These are phyloP conservation scores for Hanseniaspora gamundiae DNA, from an alignment of 1,139 yeast genomes.

Conservation along the genomic window DNA sequence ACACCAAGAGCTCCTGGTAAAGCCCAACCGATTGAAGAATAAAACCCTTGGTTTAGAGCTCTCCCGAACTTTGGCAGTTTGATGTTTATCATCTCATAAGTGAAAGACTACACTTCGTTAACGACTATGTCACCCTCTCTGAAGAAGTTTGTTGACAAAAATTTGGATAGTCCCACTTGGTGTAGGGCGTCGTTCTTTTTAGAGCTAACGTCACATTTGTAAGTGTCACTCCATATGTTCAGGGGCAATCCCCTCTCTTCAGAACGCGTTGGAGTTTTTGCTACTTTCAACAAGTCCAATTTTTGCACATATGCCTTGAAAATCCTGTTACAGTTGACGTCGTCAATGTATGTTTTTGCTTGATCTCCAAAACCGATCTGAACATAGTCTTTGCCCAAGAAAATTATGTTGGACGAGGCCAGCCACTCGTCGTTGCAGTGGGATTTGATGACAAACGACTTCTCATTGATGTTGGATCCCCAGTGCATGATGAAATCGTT, in stretches of 20 bases:
- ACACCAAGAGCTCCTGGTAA: conserved; percentile 77
- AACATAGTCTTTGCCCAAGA: conserved; percentile 24
- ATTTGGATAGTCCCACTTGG: conserved; percentile 10
- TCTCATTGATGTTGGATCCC: conserved; percentile 43
- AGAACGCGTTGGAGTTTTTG: conserved; percentile 6
- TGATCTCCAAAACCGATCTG: conserved; percentile 25
- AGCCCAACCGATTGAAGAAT: conserved; percentile 79
- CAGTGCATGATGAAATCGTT: conserved; percentile 40
- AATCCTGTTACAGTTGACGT: conserved; percentile 33
- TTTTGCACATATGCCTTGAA: conserved; percentile 28
- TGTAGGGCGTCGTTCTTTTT: conserved; percentile 3
- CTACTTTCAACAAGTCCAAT: conserved; percentile 19
- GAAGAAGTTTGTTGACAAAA: conserved; percentile 26
- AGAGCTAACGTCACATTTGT: conserved; percentile 7
- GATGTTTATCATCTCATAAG: conserved; percentile 57
- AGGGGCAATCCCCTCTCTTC: background rate
- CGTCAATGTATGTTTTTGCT: conserved; percentile 14
- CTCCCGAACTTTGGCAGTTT: conserved; percentile 40
- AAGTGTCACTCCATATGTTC: conserved; percentile 2
- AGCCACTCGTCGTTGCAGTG: conserved; percentile 29
- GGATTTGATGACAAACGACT: conserved; percentile 14
- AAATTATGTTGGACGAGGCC: conserved; percentile 5
- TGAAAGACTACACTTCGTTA: conserved; percentile 69
- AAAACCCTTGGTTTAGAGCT: conserved; percentile 54
- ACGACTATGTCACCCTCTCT: conserved; percentile 54